phyloP scores from a whole-genome alignment of 2,329 filamentous ascomycete genomes.

The Fusarium sp. region DNA sequence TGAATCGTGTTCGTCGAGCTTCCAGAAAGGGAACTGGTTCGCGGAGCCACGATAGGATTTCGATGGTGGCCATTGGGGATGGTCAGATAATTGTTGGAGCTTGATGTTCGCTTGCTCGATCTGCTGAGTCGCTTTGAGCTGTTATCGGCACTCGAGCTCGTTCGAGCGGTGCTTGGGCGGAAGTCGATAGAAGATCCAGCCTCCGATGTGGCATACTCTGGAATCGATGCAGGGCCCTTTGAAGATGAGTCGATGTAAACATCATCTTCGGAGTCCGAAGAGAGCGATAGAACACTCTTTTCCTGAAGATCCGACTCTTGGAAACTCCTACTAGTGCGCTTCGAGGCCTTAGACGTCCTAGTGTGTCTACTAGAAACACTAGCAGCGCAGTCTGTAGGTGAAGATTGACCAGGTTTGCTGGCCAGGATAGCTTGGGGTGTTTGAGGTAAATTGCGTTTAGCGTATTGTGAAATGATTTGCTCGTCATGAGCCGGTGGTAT shows the following conservation, averaged over 20 bases:
- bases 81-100: slow-evolving; percentile 55
- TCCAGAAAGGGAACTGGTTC: slow-evolving; percentile 42
- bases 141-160: slow-evolving; percentile 40
- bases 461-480: slow-evolving; percentile 42
- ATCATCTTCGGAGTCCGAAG: slow-evolving; percentile 66
- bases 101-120: slow-evolving; percentile 53
- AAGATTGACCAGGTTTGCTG: slow-evolving; percentile 44
- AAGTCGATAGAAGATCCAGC: slow-evolving; percentile 35
- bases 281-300: slow-evolving; percentile 66
- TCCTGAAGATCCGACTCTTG: slow-evolving; percentile 63
- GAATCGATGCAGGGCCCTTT: slow-evolving; percentile 42
- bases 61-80: slow-evolving; percentile 48
- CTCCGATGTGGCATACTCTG: slow-evolving; percentile 42
- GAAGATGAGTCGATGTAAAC: slow-evolving; percentile 33
- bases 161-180: slow-evolving; percentile 36
- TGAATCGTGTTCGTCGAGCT: slow-evolving; percentile 41
- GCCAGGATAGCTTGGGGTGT: slow-evolving; percentile 33
- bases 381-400: slow-evolving; percentile 55
- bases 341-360: slow-evolving; percentile 64
- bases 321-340: slow-evolving; percentile 58
- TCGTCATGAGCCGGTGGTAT: slow-evolving; percentile 32
- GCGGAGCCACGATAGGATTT: slow-evolving; percentile 23
- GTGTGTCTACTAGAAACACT: slow-evolving; percentile 68
- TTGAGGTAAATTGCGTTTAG: slow-evolving; percentile 39
- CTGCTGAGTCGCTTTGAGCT: slow-evolving; percentile 44